These are phyloP conservation scores for Apiotrichum sp. DNA, from an alignment of 1,284 basidiomycete genomes.

Conservation along the genomic window DNA sequence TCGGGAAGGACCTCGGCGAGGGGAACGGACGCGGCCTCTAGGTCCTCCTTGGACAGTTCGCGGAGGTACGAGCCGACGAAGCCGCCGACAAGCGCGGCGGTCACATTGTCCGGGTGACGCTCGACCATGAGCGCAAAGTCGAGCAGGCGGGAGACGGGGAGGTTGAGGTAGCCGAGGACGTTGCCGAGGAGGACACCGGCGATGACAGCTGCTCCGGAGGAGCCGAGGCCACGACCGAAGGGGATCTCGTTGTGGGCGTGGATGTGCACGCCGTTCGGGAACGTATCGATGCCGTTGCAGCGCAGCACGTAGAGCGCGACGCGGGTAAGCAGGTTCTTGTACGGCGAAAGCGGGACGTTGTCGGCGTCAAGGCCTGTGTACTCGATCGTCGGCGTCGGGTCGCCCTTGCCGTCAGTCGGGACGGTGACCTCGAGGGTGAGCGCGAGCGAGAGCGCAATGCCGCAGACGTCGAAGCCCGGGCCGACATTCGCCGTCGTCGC, in stretches of 20 bases:
- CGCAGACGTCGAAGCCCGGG: slow-evolving; percentile 97
- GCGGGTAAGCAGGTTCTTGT: slow-evolving; percentile 96
- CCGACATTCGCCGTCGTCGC: slow-evolving; percentile 98
- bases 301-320: slow-evolving; percentile 95
- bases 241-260: slow-evolving; percentile 89
- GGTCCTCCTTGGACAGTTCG: slow-evolving; percentile 66
- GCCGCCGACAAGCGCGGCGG: slow-evolving; percentile 91
- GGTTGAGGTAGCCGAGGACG: slow-evolving; percentile 66
- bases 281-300: slow-evolving; percentile 66
- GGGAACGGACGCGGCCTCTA: slow-evolving; percentile 78
- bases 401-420: slow-evolving; percentile 20
- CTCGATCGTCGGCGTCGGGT: slow-evolving; percentile 49
- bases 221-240: slow-evolving; percentile 94
- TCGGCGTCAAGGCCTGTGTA: slow-evolving; percentile 84
- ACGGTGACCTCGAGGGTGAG: slow-evolving; percentile 69
- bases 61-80: slow-evolving; percentile 97
- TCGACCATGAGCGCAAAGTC: slow-evolving; percentile 99
- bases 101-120: slow-evolving; percentile 98
- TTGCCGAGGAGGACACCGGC: slow-evolving; percentile 89
- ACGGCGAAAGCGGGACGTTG: slow-evolving; percentile 88
- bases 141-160: slow-evolving; percentile 68
- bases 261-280: slow-evolving; percentile 68
- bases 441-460: slow-evolving; percentile 85
- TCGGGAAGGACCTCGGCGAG: slow-evolving; percentile 95
- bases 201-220: slow-evolving; percentile 95